Evolutionary conservation across 257 asterid species (phyloP), one percentile per base, ranked within the genome.

Genomic region (Capsicum baccatum): DNA sequence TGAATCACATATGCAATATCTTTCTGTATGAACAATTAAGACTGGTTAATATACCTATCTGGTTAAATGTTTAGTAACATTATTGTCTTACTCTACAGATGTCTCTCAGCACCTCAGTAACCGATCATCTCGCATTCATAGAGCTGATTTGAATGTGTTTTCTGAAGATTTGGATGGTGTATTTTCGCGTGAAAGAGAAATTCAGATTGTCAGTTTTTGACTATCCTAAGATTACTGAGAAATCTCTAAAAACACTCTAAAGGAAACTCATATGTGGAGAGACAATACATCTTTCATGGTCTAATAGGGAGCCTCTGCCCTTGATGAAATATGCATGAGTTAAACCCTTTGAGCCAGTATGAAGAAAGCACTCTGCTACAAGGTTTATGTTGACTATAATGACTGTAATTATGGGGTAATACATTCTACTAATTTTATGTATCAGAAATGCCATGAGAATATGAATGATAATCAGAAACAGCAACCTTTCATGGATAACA

Each of bases 231-330:
- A 84, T 90, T 83, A 96, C 90, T 64, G 96, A 93, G 79, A 87
- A 86, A 84, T 94, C 97, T 71, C 88, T 92, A 70, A 88, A 89
- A 86, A 84, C 89, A 33, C 92, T 92, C 35, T 84, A 86, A 79
- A 94, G 96, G 50, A 89, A 87, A 71, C 90, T 86, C 83, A 91
- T 93, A 33, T 93, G 94, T 85, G 94, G 94, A n/a, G 89, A 90
- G 89, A 85, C 88, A 50, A 84, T 92, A 54, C 90, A 88, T 42
- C 64, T 93, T 71, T 88, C 91, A 9, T 92, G 95, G 95, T 91
- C 97, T 60, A 93, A 88, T 17, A 86, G 82, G 86, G 93, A 92
- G 90, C 94, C 93, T 80, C 89, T 33, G 33, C 80, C 68, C 14
- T 50, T 83, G 71, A 89, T 67, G 71, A 86, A 92, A 83, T 83